These are phyloP conservation scores for Candida railenensis DNA, from an alignment of 805 yeast species.

Conservation along the genomic window DNA sequence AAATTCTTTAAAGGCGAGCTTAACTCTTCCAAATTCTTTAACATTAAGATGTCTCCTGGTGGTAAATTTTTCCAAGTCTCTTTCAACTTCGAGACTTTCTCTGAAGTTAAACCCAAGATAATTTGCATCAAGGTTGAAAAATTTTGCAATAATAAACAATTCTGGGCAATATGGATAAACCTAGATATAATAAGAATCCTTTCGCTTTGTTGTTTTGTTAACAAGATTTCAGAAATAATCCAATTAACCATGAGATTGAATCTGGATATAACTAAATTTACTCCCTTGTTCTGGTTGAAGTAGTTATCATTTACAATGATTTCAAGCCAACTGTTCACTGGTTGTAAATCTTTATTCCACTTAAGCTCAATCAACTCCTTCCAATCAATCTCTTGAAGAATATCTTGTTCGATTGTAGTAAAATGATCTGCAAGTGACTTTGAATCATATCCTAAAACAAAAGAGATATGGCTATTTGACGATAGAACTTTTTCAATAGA, in stretches of 20 bases:
- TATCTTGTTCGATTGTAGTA: slow-evolving; percentile 83
- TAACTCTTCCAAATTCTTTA: slow-evolving; percentile 66
- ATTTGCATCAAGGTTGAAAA: slow-evolving; percentile 87
- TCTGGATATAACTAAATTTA: slow-evolving; percentile 77
- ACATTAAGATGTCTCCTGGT: slow-evolving; percentile 66
- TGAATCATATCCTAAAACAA: slow-evolving; percentile 72
- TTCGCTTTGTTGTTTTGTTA: slow-evolving; percentile 60
- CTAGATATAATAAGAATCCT: slow-evolving; percentile 74
- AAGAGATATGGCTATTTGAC: slow-evolving; percentile 69
- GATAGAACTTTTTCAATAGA: slow-evolving; percentile 43
- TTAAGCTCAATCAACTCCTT: slow-evolving; percentile 75
- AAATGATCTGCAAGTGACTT: slow-evolving; percentile 71
- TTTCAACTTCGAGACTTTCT: slow-evolving; percentile 54
- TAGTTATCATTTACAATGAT: slow-evolving; percentile 57
- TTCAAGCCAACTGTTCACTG: slow-evolving; percentile 82
- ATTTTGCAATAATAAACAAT: slow-evolving; percentile 72
- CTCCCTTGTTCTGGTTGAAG: slow-evolving; percentile 57
- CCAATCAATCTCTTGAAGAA: slow-evolving; percentile 87
- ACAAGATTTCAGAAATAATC: slow-evolving; percentile 83
- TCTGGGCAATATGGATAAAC: slow-evolving; percentile 81
- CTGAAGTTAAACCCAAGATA: slow-evolving; percentile 73
- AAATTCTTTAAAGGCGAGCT: slow-evolving; percentile 78
- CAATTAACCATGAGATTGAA: slow-evolving; percentile 89
- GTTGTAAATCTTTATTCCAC: slow-evolving; percentile 66
- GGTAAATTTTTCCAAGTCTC: slow-evolving; percentile 75